Evolutionary conservation across 1,139 yeast species (phyloP).

Genomic region (Magnusiomyces ingens): DNA sequence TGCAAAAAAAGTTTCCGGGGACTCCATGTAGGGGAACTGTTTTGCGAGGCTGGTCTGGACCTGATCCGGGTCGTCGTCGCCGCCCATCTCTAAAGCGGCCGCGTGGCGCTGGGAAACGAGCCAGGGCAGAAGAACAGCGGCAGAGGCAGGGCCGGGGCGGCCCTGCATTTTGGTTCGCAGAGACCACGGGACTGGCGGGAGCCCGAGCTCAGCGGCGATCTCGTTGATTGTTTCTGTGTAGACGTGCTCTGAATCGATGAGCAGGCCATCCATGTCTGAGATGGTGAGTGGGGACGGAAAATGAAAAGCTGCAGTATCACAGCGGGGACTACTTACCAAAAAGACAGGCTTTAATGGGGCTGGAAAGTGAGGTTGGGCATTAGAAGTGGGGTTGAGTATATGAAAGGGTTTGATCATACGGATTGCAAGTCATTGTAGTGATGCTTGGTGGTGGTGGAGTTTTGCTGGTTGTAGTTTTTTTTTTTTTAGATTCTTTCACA

Average conservation of each 20-base stretch:
- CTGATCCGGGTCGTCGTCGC: not conserved
- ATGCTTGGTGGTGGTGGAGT: too few relatives aligned
- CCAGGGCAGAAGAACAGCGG: too few relatives aligned
- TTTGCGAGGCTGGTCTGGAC: not conserved
- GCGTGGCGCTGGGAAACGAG: too few relatives aligned
- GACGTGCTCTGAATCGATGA: slow-evolving; percentile 83
- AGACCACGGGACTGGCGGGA: slow-evolving; percentile 83
- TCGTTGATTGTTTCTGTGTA: slow-evolving; percentile 73
- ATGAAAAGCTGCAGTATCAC: too few relatives aligned
- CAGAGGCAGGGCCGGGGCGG: slow-evolving; percentile 56
- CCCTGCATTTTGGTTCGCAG: slow-evolving; percentile 84
- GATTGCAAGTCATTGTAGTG: too few relatives aligned
- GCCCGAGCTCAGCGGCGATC: slow-evolving; percentile 57
- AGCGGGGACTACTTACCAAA: not conserved
- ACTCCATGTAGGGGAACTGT: not conserved
- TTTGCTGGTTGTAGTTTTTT: too few relatives aligned
- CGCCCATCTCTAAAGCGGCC: not conserved
- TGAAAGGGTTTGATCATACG: too few relatives aligned
- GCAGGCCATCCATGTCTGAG: slow-evolving; percentile 84
- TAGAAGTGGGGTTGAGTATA: too few relatives aligned
- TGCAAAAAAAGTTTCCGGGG: not conserved
- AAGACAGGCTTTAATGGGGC: not conserved
- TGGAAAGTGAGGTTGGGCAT: not conserved
- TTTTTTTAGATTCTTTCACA: too few relatives aligned
- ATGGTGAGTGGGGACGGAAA: too few relatives aligned